phyloP scores from a whole-genome alignment of 148 eudicot genomes.

The Cornus suecica region DNA sequence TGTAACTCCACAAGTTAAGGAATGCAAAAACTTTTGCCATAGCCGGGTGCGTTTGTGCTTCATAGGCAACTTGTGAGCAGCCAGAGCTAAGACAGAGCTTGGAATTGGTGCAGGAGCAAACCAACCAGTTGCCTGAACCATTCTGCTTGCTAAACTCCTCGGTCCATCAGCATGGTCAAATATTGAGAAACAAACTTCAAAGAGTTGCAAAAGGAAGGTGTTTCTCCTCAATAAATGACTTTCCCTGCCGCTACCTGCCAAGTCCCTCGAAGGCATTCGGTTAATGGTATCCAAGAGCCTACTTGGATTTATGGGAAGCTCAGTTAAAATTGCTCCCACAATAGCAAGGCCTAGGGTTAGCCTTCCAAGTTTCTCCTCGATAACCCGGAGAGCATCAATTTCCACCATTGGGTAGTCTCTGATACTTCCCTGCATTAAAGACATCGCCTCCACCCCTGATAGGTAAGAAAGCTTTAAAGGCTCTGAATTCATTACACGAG shows the following conservation, averaged over 20 bases:
- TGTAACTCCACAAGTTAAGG: constrained; percentile 65
- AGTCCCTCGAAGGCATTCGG: constrained; percentile 71
- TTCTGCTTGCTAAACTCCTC: constrained; percentile 78
- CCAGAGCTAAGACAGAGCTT: constrained; percentile 58
- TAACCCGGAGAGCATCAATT: constrained; percentile 71
- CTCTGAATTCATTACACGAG: constrained; percentile 81
- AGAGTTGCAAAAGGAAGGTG: constrained; percentile 75
- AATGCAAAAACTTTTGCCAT: constrained; percentile 62
- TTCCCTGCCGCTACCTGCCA: constrained; percentile 64
- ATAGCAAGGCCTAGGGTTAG: constrained; percentile 79
- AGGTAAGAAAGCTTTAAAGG: constrained; percentile 85
- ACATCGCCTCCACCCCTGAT: constrained; percentile 91
- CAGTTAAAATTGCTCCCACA: constrained; percentile 83
- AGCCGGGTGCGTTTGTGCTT: constrained; percentile 49
- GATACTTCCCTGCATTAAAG: constrained; percentile 71
- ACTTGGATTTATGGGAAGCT: constrained; percentile 90
- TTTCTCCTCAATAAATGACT: constrained; percentile 53
- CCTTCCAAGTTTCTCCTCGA: constrained; percentile 96
- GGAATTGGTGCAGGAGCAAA: constrained; percentile 87
- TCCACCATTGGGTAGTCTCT: constrained; percentile 64
- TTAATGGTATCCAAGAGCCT: constrained; percentile 85
- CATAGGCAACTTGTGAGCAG: constrained; percentile 76
- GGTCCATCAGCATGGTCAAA: constrained; percentile 96
- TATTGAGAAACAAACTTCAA: constrained; percentile 95
- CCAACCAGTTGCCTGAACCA: constrained; percentile 94